Evolutionary conservation across 1,139 yeast genomes (phyloP), one percentile per base, ranked within the genome.

Genomic region (Komagataea norvegica): DNA sequence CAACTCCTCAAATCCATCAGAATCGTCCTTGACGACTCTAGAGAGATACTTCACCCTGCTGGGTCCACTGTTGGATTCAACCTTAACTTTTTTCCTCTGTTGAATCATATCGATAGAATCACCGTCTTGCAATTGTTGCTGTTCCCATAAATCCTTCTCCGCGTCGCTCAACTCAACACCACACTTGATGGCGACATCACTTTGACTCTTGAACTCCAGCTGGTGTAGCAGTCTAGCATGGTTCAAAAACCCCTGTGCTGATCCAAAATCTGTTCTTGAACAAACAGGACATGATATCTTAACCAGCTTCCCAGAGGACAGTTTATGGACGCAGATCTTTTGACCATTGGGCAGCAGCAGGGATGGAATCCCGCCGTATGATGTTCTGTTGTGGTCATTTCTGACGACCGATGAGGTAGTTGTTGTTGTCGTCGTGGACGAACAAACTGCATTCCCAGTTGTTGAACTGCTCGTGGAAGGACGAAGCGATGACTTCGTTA

Each of bases 221-320:
- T 76, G 65, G 55, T 84, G 94, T 4, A 89, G 84, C 20, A 81
- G 72, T 45, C 93, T 64, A 45, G 83, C 74, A 55, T 84, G 94
- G 55, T 82, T 84, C 29, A 83, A 68, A 45, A 84, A 82, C 18
- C 93, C 93, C 55, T 84, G 93, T 0, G 88, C 86, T 11, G 85
- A 76, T 7, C 85, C 77, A 54, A 84, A 84, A 45, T 82, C 83
- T 36, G 77, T 71, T 39, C 91, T 62, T 13, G 67, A 71, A 57
- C 94, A 84, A 38, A 70, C 74, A 0, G 80, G 77, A 55, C 94
- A 84, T 7, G 77, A 77, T 19, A 84, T 65, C 37, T 78, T 67
- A 7, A 83, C 88, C 20, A 81, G 62, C 1, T 81, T 68, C 2
- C 91, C 89, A 56, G 84, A 93, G 5, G 82, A 73, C 42, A 93